phyloP scores from a whole-genome alignment of 2,329 filamentous ascomycete species.

The Taxawa tesnikishii region DNA sequence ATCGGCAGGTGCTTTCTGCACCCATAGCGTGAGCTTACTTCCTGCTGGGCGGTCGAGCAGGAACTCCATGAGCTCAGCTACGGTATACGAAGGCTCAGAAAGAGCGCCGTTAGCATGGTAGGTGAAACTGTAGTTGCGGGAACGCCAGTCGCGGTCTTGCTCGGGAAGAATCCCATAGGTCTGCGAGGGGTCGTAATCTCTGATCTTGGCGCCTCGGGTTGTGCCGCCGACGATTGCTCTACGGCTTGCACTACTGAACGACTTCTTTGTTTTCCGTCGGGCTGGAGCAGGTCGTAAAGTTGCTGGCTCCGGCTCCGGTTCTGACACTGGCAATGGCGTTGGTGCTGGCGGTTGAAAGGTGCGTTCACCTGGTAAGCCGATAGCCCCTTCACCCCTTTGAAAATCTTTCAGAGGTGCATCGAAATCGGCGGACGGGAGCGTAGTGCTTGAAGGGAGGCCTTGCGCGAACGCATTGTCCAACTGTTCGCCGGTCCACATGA shows the following conservation, averaged over 20 bases:
- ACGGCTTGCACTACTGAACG: background rate
- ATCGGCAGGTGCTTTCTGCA: background rate
- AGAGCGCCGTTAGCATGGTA: background rate
- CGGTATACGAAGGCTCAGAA: background rate
- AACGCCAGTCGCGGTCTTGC: background rate
- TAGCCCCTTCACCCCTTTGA: too few relatives aligned
- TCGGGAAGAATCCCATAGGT: background rate
- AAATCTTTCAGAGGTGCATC: too few relatives aligned
- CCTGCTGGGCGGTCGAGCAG: background rate
- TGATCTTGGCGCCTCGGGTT: background rate
- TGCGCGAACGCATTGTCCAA: too few relatives aligned
- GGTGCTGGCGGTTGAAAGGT: background rate
- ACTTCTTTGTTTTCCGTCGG: background rate
- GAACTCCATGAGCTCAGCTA: background rate
- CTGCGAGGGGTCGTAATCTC: background rate
- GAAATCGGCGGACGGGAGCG: too few relatives aligned
- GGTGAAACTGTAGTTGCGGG: background rate
- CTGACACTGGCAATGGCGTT: background rate
- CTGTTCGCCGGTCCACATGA: too few relatives aligned
- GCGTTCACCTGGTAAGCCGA: background rate
- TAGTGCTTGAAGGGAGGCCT: too few relatives aligned
- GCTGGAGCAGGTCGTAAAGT: background rate
- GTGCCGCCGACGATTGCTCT: background rate
- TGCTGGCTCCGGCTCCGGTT: background rate
- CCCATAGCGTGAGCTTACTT: background rate